Conservation (phyloP, 306 rosid species). For the Sechiopsis laciniata region DNA sequence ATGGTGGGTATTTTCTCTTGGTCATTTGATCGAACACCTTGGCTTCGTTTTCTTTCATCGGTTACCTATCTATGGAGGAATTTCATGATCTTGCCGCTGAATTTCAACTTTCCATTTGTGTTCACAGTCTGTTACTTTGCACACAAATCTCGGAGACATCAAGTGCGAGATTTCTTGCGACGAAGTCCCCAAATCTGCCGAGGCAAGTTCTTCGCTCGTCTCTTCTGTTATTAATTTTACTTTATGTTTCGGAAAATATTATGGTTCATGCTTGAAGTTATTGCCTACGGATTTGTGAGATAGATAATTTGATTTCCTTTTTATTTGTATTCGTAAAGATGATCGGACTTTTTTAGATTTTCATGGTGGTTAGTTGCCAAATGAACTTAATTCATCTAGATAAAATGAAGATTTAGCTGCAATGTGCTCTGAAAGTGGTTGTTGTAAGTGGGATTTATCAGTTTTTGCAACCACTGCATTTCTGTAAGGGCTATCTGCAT, state of each 20-base stretch:
- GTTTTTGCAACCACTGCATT: neutral
- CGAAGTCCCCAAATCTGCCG: constrained; percentile 79
- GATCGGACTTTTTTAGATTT: neutral
- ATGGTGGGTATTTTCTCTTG: constrained; percentile 26
- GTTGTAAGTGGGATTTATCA: neutral
- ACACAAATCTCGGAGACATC: constrained; percentile 91
- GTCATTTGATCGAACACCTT: constrained; percentile 21
- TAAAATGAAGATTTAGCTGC: neutral
- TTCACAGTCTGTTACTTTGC: constrained; percentile 74
- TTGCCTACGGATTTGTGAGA: neutral
- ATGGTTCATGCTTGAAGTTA: neutral
- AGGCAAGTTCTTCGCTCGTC: constrained; percentile 39
- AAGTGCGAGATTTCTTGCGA: constrained; percentile 93
- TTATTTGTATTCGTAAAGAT: neutral
- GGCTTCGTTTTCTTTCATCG: neutral
- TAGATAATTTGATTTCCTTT: constrained; percentile 2
- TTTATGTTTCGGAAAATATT: neutral
- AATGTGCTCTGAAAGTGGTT: neutral
- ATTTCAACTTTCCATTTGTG: constrained; percentile 11
- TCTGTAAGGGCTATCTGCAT: neutral
- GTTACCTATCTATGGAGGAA: neutral
- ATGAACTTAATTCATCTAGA: neutral
- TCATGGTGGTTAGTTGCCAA: neutral
- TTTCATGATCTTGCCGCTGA: neutral
- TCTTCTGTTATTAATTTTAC: neutral